These are phyloP conservation scores for Lecanicillium sp. DNA, from an alignment of 2,329 filamentous ascomycete species.

Conservation along the genomic window DNA sequence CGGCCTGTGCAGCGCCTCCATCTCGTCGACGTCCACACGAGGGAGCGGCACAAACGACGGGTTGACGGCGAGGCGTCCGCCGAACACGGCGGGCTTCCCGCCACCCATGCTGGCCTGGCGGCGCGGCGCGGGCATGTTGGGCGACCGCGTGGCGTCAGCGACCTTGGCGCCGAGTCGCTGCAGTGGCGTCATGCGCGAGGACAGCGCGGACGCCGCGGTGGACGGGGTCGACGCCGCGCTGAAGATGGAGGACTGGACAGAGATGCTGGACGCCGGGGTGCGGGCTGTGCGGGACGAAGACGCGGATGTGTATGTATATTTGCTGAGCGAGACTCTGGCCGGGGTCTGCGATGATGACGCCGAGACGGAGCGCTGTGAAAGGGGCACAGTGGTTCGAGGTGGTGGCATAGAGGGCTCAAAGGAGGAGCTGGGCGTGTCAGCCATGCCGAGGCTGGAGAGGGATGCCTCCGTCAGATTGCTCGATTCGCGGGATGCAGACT, in stretches of 20 bases:
- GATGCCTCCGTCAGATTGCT: conserved; percentile 15
- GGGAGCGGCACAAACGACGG: conserved; percentile 51
- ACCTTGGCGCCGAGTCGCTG: conserved; percentile 48
- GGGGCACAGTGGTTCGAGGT: conserved; percentile 19
- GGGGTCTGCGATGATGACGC: conserved; percentile 23
- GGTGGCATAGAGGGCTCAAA: conserved; percentile 25
- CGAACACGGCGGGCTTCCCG: conserved; percentile 22
- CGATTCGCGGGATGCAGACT: background rate
- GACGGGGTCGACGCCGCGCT: conserved; percentile 32
- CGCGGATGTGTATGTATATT: conserved; percentile 27
- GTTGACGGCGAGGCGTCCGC: conserved; percentile 37
- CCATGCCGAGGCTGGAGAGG: background rate
- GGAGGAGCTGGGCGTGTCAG: conserved; percentile 19
- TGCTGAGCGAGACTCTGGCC: conserved; percentile 22
- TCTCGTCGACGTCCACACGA: conserved; percentile 46
- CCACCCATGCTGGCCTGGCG: background rate
- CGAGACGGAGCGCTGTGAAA: conserved; percentile 18
- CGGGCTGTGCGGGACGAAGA: conserved; percentile 20
- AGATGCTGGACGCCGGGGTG: conserved; percentile 31
- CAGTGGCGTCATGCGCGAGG: conserved; percentile 44
- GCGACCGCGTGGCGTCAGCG: conserved; percentile 15
- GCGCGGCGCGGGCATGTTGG: background rate
- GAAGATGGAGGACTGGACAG: conserved; percentile 31
- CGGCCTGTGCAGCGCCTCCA: conserved; percentile 43
- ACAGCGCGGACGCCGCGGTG: conserved; percentile 37